Evolutionary conservation across 2,329 filamentous ascomycete genomes (phyloP).

Genomic region (Aquanectria penicillioides): DNA sequence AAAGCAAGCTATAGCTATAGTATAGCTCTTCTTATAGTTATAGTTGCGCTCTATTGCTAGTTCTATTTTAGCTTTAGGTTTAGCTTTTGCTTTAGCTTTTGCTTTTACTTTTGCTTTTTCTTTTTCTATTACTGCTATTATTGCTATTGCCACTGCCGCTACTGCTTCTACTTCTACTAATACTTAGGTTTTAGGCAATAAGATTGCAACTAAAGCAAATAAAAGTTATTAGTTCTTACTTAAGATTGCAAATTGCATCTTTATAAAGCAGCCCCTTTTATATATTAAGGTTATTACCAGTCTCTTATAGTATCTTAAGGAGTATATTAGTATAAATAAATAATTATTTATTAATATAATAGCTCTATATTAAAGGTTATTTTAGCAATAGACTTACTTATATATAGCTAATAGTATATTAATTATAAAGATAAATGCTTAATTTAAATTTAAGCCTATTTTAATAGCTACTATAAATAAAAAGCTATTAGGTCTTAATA

Average conservation of each 20-base stretch:
- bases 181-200: too few species aligned
- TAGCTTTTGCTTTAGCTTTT: too few species aligned
- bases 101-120: too few species aligned
- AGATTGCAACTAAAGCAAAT: neutral
- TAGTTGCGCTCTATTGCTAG: too few species aligned
- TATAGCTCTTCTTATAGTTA: neutral
- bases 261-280: neutral
- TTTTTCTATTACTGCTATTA: too few species aligned
- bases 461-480: neutral
- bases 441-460: neutral
- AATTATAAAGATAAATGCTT: too few species aligned
- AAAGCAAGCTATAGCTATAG: slow-evolving; percentile 3
- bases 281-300: slow-evolving; percentile 1
- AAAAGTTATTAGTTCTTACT: slow-evolving; percentile 7
- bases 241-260: slow-evolving; percentile 6
- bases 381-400: neutral
- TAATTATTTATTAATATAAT: slow-evolving; percentile 15
- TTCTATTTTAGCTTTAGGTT: too few species aligned
- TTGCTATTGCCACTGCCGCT: too few species aligned
- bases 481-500: slow-evolving; percentile 11
- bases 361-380: slow-evolving; percentile 9
- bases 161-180: too few species aligned
- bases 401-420: neutral
- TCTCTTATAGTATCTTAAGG: neutral
- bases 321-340: slow-evolving; percentile 3